Conservation (phyloP, 345 rosid species). For the Eucalyptus pauciflora region DNA sequence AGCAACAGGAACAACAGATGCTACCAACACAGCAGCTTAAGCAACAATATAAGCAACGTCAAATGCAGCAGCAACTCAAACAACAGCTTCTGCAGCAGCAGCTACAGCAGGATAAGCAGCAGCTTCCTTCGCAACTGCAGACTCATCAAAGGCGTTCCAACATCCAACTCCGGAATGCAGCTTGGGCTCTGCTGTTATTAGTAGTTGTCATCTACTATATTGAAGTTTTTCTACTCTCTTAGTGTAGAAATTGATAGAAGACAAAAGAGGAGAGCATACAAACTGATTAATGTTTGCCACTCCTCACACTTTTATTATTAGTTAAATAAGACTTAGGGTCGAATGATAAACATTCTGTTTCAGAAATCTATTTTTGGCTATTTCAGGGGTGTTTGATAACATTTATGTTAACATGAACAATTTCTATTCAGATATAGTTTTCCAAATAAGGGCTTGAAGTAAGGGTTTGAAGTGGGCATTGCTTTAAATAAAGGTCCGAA, state of each 20-base stretch:
- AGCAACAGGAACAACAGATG: slow-evolving; percentile 54
- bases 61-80: slow-evolving; percentile 44
- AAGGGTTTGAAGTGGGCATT: too few relatives aligned
- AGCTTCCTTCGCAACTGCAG: slow-evolving; percentile 32
- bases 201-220: neutral
- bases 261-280: too few relatives aligned
- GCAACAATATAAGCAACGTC: slow-evolving; percentile 56
- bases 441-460: too few relatives aligned
- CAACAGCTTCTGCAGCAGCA: slow-evolving; percentile 39
- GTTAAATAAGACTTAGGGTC: too few relatives aligned
- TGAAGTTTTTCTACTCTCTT: neutral
- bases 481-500: too few relatives aligned
- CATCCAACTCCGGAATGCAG: neutral
- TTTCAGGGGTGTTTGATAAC: too few relatives aligned
- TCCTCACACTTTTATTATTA: too few relatives aligned
- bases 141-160: slow-evolving; percentile 1
- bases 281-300: too few relatives aligned
- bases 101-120: slow-evolving; percentile 9
- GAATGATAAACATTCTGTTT: too few relatives aligned
- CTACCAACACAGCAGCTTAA: slow-evolving; percentile 39
- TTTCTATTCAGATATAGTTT: too few relatives aligned
- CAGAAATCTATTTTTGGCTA: too few relatives aligned
- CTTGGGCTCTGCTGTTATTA: neutral
- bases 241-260: neutral
- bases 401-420: too few relatives aligned